A percentile compares a stretch with the other conserved stretches of the same genome.
These are phyloP conservation scores for Komagataella phaffii DNA, from an alignment of 805 yeast genomes.

Conservation along the genomic window DNA sequence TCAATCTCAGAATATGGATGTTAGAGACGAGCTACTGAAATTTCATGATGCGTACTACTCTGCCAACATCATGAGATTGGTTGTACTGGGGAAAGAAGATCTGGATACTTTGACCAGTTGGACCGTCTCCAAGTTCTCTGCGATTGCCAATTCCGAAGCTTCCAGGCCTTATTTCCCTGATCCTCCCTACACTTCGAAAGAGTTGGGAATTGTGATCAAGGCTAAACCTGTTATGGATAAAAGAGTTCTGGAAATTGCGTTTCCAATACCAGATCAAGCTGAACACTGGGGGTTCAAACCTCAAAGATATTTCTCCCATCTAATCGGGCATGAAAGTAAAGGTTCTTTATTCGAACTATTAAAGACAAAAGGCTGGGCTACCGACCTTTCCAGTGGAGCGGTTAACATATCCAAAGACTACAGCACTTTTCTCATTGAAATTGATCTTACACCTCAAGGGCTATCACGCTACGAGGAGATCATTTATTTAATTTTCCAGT, in stretches of 20 bases:
- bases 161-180: constrained; percentile 30
- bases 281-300: constrained; percentile 60
- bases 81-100: constrained; percentile 70
- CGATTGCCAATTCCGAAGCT: constrained; percentile 38
- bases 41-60: constrained; percentile 67
- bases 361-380: constrained; percentile 70
- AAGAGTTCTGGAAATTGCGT: constrained; percentile 51
- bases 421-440: constrained; percentile 51
- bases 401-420: constrained; percentile 53
- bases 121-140: constrained; percentile 54
- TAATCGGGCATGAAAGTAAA: constrained; percentile 85
- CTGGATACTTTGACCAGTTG: constrained; percentile 59
- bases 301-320: constrained; percentile 57
- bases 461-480: constrained; percentile 49
- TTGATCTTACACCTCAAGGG: constrained; percentile 71
- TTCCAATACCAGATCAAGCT: constrained; percentile 65
- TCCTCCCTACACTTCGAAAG: constrained; percentile 33
- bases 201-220: constrained; percentile 38
- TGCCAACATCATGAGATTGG: constrained; percentile 79
- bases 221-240: constrained; percentile 80
- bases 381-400: constrained; percentile 62
- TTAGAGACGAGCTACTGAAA: constrained; percentile 67
- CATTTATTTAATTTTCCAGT: constrained; percentile 51
- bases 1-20: constrained; percentile 43
- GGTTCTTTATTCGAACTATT: constrained; percentile 70